Conservation (phyloP, 2,329 filamentous ascomycete genomes). For the Penicillium psychrosexuale region DNA sequence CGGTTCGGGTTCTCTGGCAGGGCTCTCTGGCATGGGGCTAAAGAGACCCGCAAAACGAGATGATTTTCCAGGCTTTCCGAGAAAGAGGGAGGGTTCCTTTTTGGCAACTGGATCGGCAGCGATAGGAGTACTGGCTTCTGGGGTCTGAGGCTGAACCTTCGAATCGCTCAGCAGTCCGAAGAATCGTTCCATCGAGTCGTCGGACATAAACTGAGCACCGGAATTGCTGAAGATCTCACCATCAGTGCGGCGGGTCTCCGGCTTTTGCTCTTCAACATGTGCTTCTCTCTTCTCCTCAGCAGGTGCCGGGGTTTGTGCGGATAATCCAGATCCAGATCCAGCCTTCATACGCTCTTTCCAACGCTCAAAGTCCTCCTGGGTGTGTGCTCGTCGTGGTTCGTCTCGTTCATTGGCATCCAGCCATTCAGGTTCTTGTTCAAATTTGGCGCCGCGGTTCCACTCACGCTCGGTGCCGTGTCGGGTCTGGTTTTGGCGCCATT, state of each 20-base stretch:
- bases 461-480: conserved; percentile 51
- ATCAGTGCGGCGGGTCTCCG: conserved; percentile 42
- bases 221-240: conserved; percentile 53
- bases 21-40: conserved; percentile 56
- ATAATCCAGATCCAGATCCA: conserved; percentile 42
- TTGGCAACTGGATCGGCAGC: conserved; percentile 40
- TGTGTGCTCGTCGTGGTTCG: conserved; percentile 68
- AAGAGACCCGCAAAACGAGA: conserved; percentile 88
- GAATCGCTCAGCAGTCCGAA: conserved; percentile 62
- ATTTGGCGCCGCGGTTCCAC: conserved; percentile 52
- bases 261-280: conserved; percentile 35
- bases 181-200: conserved; percentile 72
- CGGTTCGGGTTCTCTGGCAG: conserved; percentile 37
- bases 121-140: conserved; percentile 40
- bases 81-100: conserved; percentile 39
- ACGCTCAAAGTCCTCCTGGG: conserved; percentile 86
- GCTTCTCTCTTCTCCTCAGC: conserved; percentile 46
- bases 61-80: conserved; percentile 61
- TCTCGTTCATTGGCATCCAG: conserved; percentile 68
- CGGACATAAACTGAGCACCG: conserved; percentile 61
- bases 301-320: conserved; percentile 31
- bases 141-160: conserved; percentile 36
- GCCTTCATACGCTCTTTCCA: conserved; percentile 92
- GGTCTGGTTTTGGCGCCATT: conserved; percentile 56
- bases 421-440: conserved; percentile 88